Conservation (phyloP, 2,329 filamentous ascomycete genomes). For the Penicillium rolfsii region DNA sequence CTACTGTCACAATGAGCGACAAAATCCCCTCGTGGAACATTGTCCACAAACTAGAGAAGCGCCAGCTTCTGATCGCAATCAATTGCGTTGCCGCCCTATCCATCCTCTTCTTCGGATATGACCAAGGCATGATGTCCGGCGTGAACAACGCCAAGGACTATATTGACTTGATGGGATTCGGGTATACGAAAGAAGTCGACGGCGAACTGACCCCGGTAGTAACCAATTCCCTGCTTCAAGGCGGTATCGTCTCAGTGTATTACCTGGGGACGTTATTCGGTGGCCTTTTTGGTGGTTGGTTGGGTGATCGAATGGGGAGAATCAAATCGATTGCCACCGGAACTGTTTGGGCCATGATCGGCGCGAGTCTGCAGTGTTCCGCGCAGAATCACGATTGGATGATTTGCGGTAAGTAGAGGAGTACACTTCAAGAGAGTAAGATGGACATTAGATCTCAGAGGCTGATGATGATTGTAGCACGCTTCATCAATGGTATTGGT, state of each 20-base stretch:
- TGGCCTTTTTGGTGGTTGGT: constrained; percentile 64
- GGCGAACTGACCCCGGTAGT: constrained; percentile 56
- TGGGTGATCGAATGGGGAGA: constrained; percentile 65
- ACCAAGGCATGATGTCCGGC: constrained; percentile 60
- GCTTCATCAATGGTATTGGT: constrained; percentile 66
- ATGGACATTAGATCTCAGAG: background rate
- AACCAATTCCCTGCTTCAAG: constrained; percentile 63
- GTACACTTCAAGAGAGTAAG: background rate
- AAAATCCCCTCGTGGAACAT: constrained; percentile 52
- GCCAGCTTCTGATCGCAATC: constrained; percentile 61
- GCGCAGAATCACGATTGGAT: constrained; percentile 71
- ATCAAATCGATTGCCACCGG: constrained; percentile 67
- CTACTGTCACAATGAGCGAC: constrained; percentile 39
- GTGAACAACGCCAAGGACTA: constrained; percentile 69
- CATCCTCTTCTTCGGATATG: constrained; percentile 71
- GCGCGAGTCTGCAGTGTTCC: constrained; percentile 66
- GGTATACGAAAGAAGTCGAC: constrained; percentile 57
- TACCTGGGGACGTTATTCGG: constrained; percentile 68
- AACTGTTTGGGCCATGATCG: constrained; percentile 61
- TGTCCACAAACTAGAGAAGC: constrained; percentile 60
- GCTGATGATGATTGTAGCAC: constrained; percentile 44
- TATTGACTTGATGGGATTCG: constrained; percentile 66
- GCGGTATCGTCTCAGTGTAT: constrained; percentile 63
- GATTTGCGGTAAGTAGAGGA: constrained; percentile 59
- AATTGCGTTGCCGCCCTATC: constrained; percentile 66